phyloP scores from a whole-genome alignment of 306 rosid genomes.

The Medicago lupulina region DNA sequence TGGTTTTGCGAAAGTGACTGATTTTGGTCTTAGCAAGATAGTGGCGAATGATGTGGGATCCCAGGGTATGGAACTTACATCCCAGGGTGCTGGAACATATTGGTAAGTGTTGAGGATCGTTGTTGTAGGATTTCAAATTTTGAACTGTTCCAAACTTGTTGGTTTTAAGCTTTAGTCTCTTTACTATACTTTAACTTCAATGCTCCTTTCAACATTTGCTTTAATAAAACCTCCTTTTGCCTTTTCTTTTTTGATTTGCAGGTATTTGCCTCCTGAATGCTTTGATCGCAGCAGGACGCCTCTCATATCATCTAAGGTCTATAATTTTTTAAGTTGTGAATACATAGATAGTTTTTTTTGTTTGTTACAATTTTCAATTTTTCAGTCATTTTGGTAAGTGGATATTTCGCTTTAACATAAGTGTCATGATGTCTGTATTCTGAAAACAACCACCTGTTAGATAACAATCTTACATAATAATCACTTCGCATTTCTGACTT shows the following conservation, averaged over 20 bases:
- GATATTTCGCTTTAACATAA: too few relatives aligned
- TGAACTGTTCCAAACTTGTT: constrained; percentile 23
- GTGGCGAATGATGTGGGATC: constrained; percentile 98
- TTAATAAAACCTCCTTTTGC: not conserved
- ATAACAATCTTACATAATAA: too few relatives aligned
- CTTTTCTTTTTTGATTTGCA: constrained; percentile 42
- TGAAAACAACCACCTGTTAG: too few relatives aligned
- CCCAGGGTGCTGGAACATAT: constrained; percentile 99
- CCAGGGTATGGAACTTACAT: constrained; percentile 99
- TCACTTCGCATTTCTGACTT: not conserved
- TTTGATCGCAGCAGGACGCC: too few relatives aligned
- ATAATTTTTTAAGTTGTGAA: too few relatives aligned
- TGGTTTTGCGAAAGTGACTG: constrained; percentile 96
- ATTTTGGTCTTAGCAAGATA: constrained; percentile 99
- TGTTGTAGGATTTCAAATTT: constrained; percentile 35
- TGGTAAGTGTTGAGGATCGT: constrained; percentile 67
- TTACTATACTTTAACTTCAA: too few relatives aligned
- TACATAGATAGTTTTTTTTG: too few relatives aligned
- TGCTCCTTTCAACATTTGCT: constrained; percentile 4
- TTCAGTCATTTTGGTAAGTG: too few relatives aligned
- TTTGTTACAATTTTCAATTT: too few relatives aligned
- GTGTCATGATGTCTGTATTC: too few relatives aligned
- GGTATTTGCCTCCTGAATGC: constrained; percentile 67
- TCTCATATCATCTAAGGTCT: too few relatives aligned
- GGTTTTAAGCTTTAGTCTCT: not conserved